phyloP scores from a whole-genome alignment of 2,329 filamentous ascomycete species.

The Plectosphaerella sp. region DNA sequence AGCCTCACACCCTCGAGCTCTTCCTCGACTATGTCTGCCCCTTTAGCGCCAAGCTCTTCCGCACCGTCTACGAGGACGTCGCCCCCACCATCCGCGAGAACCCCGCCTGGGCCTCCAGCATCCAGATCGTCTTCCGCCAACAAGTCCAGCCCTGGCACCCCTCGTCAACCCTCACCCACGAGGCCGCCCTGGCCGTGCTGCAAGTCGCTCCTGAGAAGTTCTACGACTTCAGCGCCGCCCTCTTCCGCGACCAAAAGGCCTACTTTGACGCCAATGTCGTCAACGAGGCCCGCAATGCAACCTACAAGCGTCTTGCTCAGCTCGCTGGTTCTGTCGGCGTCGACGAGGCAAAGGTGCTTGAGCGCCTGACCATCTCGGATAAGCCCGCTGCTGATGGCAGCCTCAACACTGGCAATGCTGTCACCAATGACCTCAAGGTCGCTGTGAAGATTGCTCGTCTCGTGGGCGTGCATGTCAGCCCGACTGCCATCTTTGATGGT shows the following conservation, averaged over 20 bases:
- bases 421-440: conserved; percentile 82
- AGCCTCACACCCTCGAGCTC: conserved; percentile 57
- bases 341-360: conserved; percentile 65
- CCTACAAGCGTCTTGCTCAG: conserved; percentile 73
- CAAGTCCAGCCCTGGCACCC: conserved; percentile 96
- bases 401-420: conserved; percentile 74
- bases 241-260: conserved; percentile 63
- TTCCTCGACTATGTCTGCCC: conserved; percentile 92
- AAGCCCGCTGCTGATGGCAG: conserved; percentile 62
- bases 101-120: conserved; percentile 47
- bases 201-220: conserved; percentile 66
- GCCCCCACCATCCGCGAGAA: conserved; percentile 59
- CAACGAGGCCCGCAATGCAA: conserved; percentile 77
- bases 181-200: conserved; percentile 79
- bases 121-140: conserved; percentile 81
- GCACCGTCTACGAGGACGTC: conserved; percentile 65
- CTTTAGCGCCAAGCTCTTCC: conserved; percentile 65
- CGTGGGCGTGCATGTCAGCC: conserved; percentile 83
- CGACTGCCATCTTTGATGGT: conserved; percentile 85
- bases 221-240: conserved; percentile 69
- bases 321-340: conserved; percentile 67
- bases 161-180: conserved; percentile 73
- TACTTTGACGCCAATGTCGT: conserved; percentile 87
- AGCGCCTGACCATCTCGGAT: conserved; percentile 63
- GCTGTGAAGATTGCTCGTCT: conserved; percentile 76